Base-by-base conservation (phyloP, 495 filamentous ascomycete species). In the Emericellopsis terricola region DNA sequence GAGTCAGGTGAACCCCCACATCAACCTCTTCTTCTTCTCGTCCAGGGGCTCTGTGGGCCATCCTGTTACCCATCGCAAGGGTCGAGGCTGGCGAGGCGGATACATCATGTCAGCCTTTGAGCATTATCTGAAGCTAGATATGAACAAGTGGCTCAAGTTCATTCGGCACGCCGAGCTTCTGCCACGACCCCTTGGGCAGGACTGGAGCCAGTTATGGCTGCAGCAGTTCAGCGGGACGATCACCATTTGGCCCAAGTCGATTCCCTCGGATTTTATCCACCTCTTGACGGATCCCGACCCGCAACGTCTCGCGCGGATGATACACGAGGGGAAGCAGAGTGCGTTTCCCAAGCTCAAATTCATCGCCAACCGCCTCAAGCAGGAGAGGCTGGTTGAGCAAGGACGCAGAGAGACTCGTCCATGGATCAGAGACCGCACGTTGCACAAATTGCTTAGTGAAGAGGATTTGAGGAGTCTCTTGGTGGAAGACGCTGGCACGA, bases 21-120 rank as follows among this genome's bases (percentile, higher is more conserved):
- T 97, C 54, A 94, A 92, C 45, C 70, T 94, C 13, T 96, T 97
- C 65, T 94, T 97, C 64, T 97, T 96, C 62, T 87, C 79, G 19
- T 86, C 84, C 3, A 71, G 91, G 23, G 89, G 89, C 10, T 73
- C 77, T 1, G 84, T 96, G 28, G 89, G 89, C 20, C 73, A 81
- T 16, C 89, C 89, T 17, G 89, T 97, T 21, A 94, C 89, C 0
- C 89, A 97, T 52, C 79, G 89, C 29, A 76, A 72, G 38, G 89
- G 89, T 5, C 79, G 86, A 23, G 89, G 89, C 34, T 97, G 89
- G 89, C 76, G 89, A 20, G 89, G 89, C 24, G 89, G 89, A 2
- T 97, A 86, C 57, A 63, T 96, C 1, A 86, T 86, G 16, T 78
- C 71, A n/a, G 86, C 89, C 0, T 65, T 79, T 2, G 89, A 96